These are phyloP conservation scores for Exophiala bonariae DNA, from an alignment of 2,329 filamentous ascomycete genomes.

Conservation along the genomic window DNA sequence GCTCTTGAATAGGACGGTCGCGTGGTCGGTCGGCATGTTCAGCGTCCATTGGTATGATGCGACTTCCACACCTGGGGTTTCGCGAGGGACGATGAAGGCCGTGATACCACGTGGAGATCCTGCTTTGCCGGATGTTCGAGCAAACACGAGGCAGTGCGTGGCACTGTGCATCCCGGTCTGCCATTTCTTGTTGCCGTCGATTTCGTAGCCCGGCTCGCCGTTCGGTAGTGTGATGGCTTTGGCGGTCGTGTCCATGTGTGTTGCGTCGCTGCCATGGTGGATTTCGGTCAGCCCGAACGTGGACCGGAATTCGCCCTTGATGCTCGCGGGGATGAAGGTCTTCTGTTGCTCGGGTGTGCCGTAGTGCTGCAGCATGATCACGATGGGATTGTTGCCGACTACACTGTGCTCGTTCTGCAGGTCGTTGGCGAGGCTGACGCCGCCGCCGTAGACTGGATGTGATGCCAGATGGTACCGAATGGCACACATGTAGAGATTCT, in stretches of 20 bases:
- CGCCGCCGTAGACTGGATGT: conserved; percentile 47
- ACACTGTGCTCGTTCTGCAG: conserved; percentile 64
- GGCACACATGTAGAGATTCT: conserved; percentile 64
- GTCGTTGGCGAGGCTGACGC: conserved; percentile 63
- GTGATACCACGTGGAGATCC: conserved; percentile 59
- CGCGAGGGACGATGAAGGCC: conserved; percentile 59
- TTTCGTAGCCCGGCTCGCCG: conserved; percentile 50
- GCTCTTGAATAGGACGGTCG: conserved; percentile 57
- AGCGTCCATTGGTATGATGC: conserved; percentile 65
- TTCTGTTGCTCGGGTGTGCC: conserved; percentile 56
- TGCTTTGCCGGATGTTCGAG: conserved; percentile 55
- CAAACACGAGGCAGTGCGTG: conserved; percentile 64
- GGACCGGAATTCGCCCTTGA: conserved; percentile 55
- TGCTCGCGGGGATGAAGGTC: conserved; percentile 53
- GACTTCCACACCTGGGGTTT: conserved; percentile 54
- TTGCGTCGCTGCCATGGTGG: conserved; percentile 63
- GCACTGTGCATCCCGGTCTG: conserved; percentile 64
- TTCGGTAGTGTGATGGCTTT: conserved; percentile 38
- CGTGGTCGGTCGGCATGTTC: conserved; percentile 68
- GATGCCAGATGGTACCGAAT: conserved; percentile 61
- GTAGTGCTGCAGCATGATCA: conserved; percentile 63
- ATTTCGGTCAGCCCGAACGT: conserved; percentile 65
- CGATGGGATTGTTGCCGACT: conserved; percentile 63
- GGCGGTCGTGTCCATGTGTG: conserved; percentile 60
- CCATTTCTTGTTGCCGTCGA: conserved; percentile 65